phyloP scores from a whole-genome alignment of 306 rosid species.

The Cucurbita ficifolia region DNA sequence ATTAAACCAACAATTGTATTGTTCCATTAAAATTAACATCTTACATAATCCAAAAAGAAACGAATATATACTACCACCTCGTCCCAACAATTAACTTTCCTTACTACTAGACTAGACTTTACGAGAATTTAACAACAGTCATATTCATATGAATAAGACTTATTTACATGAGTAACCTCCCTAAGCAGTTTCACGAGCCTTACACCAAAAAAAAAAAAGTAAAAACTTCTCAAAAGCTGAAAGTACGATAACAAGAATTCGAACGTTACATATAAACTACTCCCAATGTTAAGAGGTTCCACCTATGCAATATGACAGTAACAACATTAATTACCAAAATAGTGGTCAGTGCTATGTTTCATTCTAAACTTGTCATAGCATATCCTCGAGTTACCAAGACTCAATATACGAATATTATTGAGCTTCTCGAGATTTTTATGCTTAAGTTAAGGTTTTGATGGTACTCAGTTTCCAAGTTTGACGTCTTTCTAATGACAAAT shows the following conservation, averaged over 20 bases:
- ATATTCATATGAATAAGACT: not conserved
- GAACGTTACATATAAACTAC: not conserved
- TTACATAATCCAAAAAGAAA: not conserved
- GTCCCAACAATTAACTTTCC: not conserved
- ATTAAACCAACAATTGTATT: not conserved
- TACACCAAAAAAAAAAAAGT: not conserved
- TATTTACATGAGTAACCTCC: not conserved
- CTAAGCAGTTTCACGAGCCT: not conserved
- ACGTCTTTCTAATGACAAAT: not conserved
- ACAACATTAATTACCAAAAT: not conserved
- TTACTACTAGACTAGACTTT: not conserved
- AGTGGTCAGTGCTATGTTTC: not conserved
- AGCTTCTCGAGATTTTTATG: not conserved
- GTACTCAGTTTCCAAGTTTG: not conserved
- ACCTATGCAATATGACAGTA: not conserved
- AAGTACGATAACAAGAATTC: not conserved
- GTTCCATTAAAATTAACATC: not conserved
- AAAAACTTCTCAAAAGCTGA: not conserved
- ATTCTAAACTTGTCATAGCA: not conserved
- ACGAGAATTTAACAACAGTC: not conserved
- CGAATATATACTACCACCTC: not conserved
- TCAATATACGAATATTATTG: not conserved
- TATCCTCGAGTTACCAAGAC: not conserved
- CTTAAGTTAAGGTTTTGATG: not conserved
- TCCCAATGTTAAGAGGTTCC: not conserved